phyloP scores from a whole-genome alignment of 257 asterid species.

The Vinca minor region DNA sequence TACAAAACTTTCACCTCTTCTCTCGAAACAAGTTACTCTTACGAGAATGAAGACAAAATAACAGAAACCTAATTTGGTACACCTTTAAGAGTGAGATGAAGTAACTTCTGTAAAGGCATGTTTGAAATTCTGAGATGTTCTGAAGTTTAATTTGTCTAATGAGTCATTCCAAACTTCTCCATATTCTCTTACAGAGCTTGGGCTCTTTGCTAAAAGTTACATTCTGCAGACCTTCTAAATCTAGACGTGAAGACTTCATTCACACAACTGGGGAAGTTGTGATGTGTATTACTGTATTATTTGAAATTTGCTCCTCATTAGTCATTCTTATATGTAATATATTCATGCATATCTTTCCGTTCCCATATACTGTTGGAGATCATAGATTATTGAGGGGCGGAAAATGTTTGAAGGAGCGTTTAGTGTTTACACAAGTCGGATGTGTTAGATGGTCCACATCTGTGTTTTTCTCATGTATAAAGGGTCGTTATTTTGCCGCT shows the following conservation, averaged over 20 bases:
- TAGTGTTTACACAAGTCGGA: too few species aligned
- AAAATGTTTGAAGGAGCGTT: neutral
- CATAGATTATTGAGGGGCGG: neutral
- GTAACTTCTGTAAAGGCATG: neutral
- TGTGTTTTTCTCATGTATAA: neutral
- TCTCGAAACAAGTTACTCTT: too few species aligned
- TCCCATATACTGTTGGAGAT: neutral
- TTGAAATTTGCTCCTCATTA: neutral
- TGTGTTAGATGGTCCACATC: too few species aligned
- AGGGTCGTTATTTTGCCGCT: neutral
- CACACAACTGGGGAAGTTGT: neutral
- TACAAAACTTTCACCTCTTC: too few species aligned
- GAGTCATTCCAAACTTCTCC: neutral
- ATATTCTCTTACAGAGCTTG: neutral
- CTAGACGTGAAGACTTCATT: neutral
- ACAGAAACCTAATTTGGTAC: too few species aligned
- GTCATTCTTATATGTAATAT: neutral
- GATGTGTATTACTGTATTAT: neutral
- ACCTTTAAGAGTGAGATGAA: neutral
- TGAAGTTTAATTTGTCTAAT: neutral
- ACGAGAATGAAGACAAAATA: too few species aligned
- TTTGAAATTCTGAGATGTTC: neutral
- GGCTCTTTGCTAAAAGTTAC: neutral
- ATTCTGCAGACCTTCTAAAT: neutral
- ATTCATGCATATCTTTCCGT: neutral